Evolutionary conservation across 2,329 filamentous ascomycete genomes (phyloP), one percentile per base, ranked within the genome.

Genomic region (Harringtonia lauricola): DNA sequence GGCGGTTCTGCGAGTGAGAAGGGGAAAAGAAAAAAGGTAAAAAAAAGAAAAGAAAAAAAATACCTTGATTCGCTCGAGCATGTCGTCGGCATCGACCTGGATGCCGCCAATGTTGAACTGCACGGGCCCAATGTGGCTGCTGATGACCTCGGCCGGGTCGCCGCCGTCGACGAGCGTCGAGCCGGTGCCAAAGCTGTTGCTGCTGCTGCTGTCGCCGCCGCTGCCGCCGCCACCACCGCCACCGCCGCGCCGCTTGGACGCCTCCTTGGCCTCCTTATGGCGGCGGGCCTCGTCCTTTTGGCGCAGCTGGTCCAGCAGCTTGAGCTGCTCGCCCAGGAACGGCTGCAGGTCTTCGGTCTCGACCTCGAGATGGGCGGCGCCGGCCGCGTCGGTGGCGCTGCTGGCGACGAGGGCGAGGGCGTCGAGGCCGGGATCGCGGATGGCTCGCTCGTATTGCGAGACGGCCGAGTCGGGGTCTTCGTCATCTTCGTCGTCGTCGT

Each of bases 21-120:
- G 5, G 62, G 8, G n/a, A 22, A 9, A 24, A 10, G 6, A 12
- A n/a, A 9, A n/a, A 39, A 30, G 14, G 1, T 3, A 10, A 42
- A 18, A 15, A 8, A 18, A 36, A 36, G 17, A 41, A 22, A 9
- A 4, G 19, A 12, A 42, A 8, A 31, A 39, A 53, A 65, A 56
- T 64, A 90, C 86, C 76, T 88, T 89, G 48, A 94, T 70, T 54
- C 84, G 78, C 61, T 88, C 83, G 46, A 95, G 66, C 83, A 94
- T 92, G 56, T 95, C 88, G 57, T 95, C 89, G 9, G 88, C 88
- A 63, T 95, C 88, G 26, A 95, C 86, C 59, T 95, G 88, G 50
- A 98, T 95, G 42, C 92, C 92, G 35, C 92, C 92, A 74, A 98
- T 92, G 60, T 98, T 98, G 67, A 96, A 95, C 58, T 95, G 88